Base-by-base conservation (phyloP, 768 basidiomycete genomes). In the Lactarius akahatsu region DNA sequence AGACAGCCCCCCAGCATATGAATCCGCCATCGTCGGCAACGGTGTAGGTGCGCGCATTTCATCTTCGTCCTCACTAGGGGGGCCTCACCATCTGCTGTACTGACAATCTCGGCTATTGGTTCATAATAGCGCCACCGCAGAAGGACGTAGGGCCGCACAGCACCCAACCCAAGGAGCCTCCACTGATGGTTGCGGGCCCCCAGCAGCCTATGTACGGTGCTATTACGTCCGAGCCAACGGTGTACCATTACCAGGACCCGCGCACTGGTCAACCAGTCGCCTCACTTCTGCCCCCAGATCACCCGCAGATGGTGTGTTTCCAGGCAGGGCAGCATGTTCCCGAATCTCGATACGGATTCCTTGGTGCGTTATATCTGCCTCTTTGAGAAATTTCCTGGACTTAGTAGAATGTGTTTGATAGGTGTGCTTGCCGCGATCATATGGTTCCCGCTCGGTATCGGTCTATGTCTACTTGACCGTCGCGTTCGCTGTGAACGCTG, bases 381-480 rank as follows among this genome's bases (percentile, higher is more conserved):
- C 7, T 26, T 18, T n/a, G 1, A 57, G 13, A 45, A 15, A 7
- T 4, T 26, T 34, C 6, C n/a, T 34, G 34, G 47, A 36, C 45
- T 38, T 5, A 67, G 28, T 11, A 13, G 28, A 32, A 3, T 56
- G 45, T 59, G 47, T 40, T 45, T 26, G 9, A 40, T 67, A 92
- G 91, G 92, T 62, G 76, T 94, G 38, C 77, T 94, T n/a, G 89
- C 89, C 9, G 92, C 92, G 4, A 77, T 94, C 30, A 78, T 94
- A 66, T 94, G 91, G 92, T 94, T 94, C 78, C 92, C 92, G 4
- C 76, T 93, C 0, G 92, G 92, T 5, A 81, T 94, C 45, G 90
- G 86, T 2, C 77, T 89, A 6, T 94, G 92, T 72, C 76, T 94
- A 10, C 79, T 94, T 30, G 92, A 94, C 74, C 82, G 88, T 54